These are phyloP conservation scores for Esteya vermicola DNA, from an alignment of 2,329 filamentous ascomycete genomes.

Conservation along the genomic window DNA sequence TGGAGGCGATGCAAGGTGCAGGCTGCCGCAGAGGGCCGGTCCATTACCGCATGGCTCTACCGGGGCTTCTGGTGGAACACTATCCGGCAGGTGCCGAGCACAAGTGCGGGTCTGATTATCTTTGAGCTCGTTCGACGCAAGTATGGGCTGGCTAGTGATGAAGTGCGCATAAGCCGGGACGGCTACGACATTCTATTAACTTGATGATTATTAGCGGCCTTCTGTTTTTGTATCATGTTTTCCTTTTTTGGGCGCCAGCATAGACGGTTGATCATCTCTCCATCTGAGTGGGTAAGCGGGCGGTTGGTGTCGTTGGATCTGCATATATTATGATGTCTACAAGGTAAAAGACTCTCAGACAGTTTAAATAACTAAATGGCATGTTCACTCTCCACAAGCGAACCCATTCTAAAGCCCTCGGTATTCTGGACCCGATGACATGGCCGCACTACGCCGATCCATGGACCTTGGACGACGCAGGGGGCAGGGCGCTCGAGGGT, in stretches of 20 bases:
- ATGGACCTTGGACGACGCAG: too few relatives aligned
- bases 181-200: constrained; percentile 55
- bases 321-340: too few relatives aligned
- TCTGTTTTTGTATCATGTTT: too few relatives aligned
- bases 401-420: too few relatives aligned
- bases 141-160: constrained; percentile 49
- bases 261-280: not conserved
- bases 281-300: too few relatives aligned
- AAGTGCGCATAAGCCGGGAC: constrained; percentile 50
- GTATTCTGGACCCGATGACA: too few relatives aligned
- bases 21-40: constrained; percentile 39
- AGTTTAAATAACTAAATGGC: too few relatives aligned
- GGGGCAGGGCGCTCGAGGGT: too few relatives aligned
- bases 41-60: constrained; percentile 51
- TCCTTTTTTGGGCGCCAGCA: not conserved
- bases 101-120: constrained; percentile 62
- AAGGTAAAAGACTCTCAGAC: too few relatives aligned
- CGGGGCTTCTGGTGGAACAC: constrained; percentile 59
- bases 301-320: too few relatives aligned
- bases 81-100: constrained; percentile 61
- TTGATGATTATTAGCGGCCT: not conserved
- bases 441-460: too few relatives aligned
- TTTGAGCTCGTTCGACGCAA: constrained; percentile 64
- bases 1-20: constrained; percentile 43
- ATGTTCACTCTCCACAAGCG: too few relatives aligned